These are phyloP conservation scores for Claviceps sorghi DNA, from an alignment of 2,329 filamentous ascomycete species.

Conservation along the genomic window DNA sequence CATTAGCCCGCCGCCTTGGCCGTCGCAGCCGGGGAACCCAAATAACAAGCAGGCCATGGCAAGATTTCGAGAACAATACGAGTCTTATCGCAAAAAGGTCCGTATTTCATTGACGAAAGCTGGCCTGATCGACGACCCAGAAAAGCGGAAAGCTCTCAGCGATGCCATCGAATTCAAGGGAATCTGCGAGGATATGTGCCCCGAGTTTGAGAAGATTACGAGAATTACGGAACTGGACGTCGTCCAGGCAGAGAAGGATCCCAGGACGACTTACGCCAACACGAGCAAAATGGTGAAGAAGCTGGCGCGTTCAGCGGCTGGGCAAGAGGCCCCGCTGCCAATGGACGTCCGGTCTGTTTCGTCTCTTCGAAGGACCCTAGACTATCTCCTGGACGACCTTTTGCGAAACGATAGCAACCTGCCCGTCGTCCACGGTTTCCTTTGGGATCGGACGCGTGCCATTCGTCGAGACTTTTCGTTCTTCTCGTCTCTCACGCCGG, in stretches of 20 bases:
- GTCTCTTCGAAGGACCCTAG: conserved; percentile 42
- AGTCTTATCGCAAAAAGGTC: conserved; percentile 41
- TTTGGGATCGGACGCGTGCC: conserved; percentile 54
- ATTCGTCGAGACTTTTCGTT: conserved; percentile 56
- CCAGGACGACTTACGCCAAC: conserved; percentile 28
- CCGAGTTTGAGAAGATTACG: conserved; percentile 49
- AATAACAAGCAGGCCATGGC: conserved; percentile 37
- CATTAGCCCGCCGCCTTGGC: conserved; percentile 41
- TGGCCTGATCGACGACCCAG: conserved; percentile 49
- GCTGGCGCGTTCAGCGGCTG: conserved; percentile 51
- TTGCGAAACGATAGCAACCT: conserved; percentile 41
- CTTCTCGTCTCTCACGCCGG: conserved; percentile 42
- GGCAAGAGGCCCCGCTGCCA: conserved; percentile 51
- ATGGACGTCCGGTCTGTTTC: conserved; percentile 51
- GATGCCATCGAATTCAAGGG: conserved; percentile 54
- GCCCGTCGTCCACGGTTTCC: conserved; percentile 42
- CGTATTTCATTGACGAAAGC: conserved; percentile 43
- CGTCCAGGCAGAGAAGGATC: conserved; percentile 38
- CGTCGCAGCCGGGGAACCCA: conserved; percentile 37
- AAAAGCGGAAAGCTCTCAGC: conserved; percentile 44
- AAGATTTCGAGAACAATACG: conserved; percentile 39
- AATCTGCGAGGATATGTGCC: conserved; percentile 56
- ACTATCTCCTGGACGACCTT: conserved; percentile 48
- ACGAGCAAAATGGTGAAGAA: conserved; percentile 50
- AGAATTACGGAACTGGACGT: conserved; percentile 48